These are phyloP conservation scores for Botrytis deweyae DNA, from an alignment of 2,329 filamentous ascomycete species.

Conservation along the genomic window DNA sequence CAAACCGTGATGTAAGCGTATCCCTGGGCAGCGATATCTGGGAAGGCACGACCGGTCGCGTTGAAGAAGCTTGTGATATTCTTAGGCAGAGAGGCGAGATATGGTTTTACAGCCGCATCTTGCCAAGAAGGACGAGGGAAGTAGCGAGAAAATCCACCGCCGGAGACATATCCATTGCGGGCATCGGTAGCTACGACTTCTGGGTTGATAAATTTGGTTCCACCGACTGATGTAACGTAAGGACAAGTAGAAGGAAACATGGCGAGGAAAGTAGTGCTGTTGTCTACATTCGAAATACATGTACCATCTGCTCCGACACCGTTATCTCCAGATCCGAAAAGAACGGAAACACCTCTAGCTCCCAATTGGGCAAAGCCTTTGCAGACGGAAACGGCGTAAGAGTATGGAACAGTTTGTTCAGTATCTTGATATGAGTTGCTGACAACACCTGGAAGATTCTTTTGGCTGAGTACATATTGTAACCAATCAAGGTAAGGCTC, in stretches of 20 bases:
- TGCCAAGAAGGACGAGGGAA: conserved; percentile 50
- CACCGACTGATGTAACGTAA: conserved; percentile 65
- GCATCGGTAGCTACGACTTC: conserved; percentile 42
- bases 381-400: conserved; percentile 55
- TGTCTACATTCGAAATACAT: conserved; percentile 54
- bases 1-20: conserved; percentile 50
- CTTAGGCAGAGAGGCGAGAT: conserved; percentile 43
- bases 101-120: conserved; percentile 42
- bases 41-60: conserved; percentile 47
- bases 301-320: conserved; percentile 44
- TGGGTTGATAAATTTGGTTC: conserved; percentile 39
- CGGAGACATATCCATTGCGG: conserved; percentile 40
- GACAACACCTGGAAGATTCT: conserved; percentile 52
- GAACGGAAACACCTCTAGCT: conserved; percentile 51
- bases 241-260: conserved; percentile 66
- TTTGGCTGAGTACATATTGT: conserved; percentile 49
- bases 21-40: conserved; percentile 55
- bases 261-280: conserved; percentile 54
- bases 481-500: conserved; percentile 59
- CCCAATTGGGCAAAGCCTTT: conserved; percentile 52
- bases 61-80: conserved; percentile 49
- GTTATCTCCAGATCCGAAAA: conserved; percentile 53
- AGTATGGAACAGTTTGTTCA: conserved; percentile 52
- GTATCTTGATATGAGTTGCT: conserved; percentile 59
- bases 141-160: conserved; percentile 53